Base-by-base conservation (phyloP, 2,329 filamentous ascomycete genomes). In the Colletotrichum zoysiae region DNA sequence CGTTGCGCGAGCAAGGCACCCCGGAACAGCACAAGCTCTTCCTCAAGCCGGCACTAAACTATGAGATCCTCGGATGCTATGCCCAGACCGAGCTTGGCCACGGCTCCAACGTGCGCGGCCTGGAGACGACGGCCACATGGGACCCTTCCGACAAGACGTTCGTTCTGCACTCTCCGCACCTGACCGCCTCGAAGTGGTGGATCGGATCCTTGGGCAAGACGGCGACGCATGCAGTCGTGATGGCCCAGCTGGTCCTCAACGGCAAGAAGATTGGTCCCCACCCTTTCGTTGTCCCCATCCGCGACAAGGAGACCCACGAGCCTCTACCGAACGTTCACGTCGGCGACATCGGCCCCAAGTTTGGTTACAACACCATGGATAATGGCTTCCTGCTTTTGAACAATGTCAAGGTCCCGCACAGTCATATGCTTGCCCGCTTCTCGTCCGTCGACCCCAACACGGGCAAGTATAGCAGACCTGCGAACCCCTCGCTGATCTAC, bases 121-220 rank as follows among this genome's bases (percentile, higher is more conserved):
- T 93, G 16, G 91, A 93, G 81, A 93, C 91, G 0, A 92, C 89
- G 0, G 92, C 92, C 1, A 93, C 89, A 0, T 95, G 92, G 92
- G 91, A 93, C 77, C 83, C 88, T 0, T 84, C 90, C 6, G 91
- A 93, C 80, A 92, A 93, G 85, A 93, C 90, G 3, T 95, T 95
- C 77, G 91, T 86, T 18, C 85, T 95, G 46, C 90, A 95, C 81
- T 93, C 91, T 0, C 93, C 93, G 12, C 86, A 89, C 73, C 84
- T 95, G 67, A 95, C 93, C 1, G 88, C 92, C 0, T 92, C 91
- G 44, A 95, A 95, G 79, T 95, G 92, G 92, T 95, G 93, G 93
- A 94, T 94, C 76, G 93, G 93, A 1, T 93, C 92, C 14, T 86
- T 95, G 4, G 93, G 93, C 63, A 87, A 91, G 76, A 91, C 91